Base-by-base conservation (phyloP, 805 yeast species). In the Candida anglica region DNA sequence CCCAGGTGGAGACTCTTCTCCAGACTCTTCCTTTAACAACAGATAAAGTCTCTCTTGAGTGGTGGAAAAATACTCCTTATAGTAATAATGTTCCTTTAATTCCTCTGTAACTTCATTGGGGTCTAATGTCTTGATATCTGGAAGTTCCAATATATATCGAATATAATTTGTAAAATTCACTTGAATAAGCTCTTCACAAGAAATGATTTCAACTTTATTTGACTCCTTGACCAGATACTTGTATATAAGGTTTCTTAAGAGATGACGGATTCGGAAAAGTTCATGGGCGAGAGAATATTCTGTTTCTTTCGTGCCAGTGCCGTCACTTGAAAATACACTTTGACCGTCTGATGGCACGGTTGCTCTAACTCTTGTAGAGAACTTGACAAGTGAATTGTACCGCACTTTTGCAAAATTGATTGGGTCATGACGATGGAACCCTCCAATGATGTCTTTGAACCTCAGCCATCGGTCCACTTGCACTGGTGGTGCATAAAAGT, bases 161-260 rank as follows among this genome's bases (percentile, higher is more conserved):
- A 65, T 42, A 35, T 64, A 65, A 35, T 65, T 66, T 10, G 59
- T 47, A 37, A 63, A 54, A 30, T 65, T 65, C 4, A 59, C 40
- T 39, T 65, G 70, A 17, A 63, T 42, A n/a, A 66, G 38, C 33
- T 65, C 71, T 41, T 66, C 71, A 29, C 46, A 41, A 6, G 28
- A 10, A 15, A 24, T 16, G 14, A 25, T 25, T 6, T 17, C 14
- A 14, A n/a, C 25, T 4, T n/a, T 11, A 18, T 6, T 3, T 13
- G 25, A 18, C 9, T 13, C 23, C 5, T 14, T 17, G 8, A n/a
- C 28, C 32, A 30, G 32, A 10, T 20, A 10, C 15, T 21, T 22
- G 20, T 14, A 21, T 4, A 30, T 30, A 8, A 32, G 11, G 14
- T 26, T 15, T 11, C 28, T 19, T 5, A 32, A 21, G 15, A 21